Base-by-base conservation (phyloP, 345 rosid species). In the Eucalyptus polyanthemos region DNA sequence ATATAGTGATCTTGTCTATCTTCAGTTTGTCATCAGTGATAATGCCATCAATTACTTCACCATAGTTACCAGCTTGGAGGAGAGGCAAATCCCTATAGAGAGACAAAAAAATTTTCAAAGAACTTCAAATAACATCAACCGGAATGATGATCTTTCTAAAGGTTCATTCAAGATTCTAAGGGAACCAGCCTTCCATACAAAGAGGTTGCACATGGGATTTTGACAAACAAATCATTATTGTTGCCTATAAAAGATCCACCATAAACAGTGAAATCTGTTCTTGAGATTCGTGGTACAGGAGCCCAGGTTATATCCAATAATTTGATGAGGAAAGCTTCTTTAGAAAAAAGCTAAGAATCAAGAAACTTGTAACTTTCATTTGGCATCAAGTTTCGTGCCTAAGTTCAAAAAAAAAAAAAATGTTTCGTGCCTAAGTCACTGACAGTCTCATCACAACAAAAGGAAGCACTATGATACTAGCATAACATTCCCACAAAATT, bases 1-100 rank as follows among this genome's bases (percentile, higher is more conserved):
- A 98, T 62, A 95, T 94, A 16, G 96, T 97, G 50, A 97, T 91
- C 92, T 96, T 98, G 86, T 96, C 99, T 86, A 87, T 90, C 94
- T 96, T 98, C 91, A 98, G 89, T 91, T 93, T 90, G 87, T 88
- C 90, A 76, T 93, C 94, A 83, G 88, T 45, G 44, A 89, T 51
- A 67, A 51, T 83, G 51, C 88, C 96, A 90, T 93, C 94, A 88
- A 90, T 91, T 27, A 93, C 91, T 89, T 93, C 96, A 88, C 94
- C 94, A 90, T 96, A 98, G 85, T 92, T 89, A 60, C 95, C 95
- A 87, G 87, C 54, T 51, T 81, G 81, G 89, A 98, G 93, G 86
- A 97, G 89, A 91, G 96, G 92, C 50, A 87, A 89, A 95, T 98
- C 99, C 99, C 99, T 98, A 11, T n/a, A 88, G 13, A 58, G 9